phyloP scores from a whole-genome alignment of 1,284 basidiomycete genomes.

The Austroboletus novae-zelandiae region DNA sequence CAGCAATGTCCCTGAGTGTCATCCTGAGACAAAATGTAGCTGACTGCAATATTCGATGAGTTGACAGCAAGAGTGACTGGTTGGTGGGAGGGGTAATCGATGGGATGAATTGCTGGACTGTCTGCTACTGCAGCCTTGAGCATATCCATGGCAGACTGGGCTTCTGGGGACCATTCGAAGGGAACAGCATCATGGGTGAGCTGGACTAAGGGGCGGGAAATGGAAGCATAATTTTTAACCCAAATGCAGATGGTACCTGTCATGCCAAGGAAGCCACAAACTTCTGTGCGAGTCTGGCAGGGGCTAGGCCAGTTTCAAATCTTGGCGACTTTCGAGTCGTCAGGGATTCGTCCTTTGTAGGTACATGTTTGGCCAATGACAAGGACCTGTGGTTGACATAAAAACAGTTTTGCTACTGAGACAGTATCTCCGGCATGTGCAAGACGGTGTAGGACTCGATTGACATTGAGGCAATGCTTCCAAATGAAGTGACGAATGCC shows the following conservation, averaged over 20 bases:
- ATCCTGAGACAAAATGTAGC: conserved; percentile 33
- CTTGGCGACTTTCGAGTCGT: conserved; percentile 4
- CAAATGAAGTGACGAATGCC: conserved; percentile 29
- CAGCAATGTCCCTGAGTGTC: conserved; percentile 18
- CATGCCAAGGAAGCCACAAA: conserved; percentile 29
- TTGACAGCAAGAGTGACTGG: conserved; percentile 38
- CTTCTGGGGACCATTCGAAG: neutral
- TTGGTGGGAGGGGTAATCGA: conserved; percentile 31
- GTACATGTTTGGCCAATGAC: conserved; percentile 16
- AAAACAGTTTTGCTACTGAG: conserved; percentile 13
- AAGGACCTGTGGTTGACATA: conserved; percentile 7
- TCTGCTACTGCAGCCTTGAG: conserved; percentile 21
- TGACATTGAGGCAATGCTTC: conserved; percentile 19
- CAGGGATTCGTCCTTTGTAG: conserved; percentile 8
- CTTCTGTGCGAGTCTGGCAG: conserved; percentile 12
- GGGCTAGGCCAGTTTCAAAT: conserved; percentile 1
- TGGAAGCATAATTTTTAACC: conserved; percentile 17
- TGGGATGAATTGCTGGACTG: conserved; percentile 23
- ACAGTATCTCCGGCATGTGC: conserved; percentile 16
- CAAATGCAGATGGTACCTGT: conserved; percentile 25
- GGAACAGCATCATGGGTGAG: neutral
- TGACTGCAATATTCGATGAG: conserved; percentile 32
- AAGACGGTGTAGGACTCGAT: conserved; percentile 20
- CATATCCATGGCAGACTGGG: conserved; percentile 17
- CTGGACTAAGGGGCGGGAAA: conserved; percentile 1